phyloP scores from a whole-genome alignment of 768 basidiomycete genomes.

The Glaciozyma antarctica region DNA sequence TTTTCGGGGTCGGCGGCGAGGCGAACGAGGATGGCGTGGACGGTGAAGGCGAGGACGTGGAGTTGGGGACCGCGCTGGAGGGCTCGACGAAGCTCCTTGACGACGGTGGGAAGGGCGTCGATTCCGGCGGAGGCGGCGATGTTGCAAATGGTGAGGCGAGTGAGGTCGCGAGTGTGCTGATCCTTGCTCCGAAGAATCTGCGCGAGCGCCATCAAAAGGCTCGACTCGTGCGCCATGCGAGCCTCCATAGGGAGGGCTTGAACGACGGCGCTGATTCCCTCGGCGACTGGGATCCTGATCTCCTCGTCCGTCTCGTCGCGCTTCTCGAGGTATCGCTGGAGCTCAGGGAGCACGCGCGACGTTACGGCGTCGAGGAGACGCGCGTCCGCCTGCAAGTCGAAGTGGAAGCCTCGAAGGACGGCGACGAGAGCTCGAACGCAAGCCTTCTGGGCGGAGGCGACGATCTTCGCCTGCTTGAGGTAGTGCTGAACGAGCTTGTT shows the following conservation, averaged over 20 bases:
- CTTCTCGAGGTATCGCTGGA: slow-evolving; percentile 71
- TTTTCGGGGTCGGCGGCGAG: slow-evolving; percentile 42
- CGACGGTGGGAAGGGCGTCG: slow-evolving; percentile 57
- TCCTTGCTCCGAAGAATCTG: slow-evolving; percentile 88
- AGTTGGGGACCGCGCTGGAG: slow-evolving; percentile 85
- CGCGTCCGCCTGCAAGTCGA: slow-evolving; percentile 57
- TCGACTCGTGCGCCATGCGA: slow-evolving; percentile 59
- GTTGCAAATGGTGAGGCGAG: slow-evolving; percentile 69
- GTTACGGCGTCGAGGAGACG: slow-evolving; percentile 31
- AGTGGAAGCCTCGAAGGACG: slow-evolving; percentile 82
- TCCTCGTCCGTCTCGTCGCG: slow-evolving; percentile 72
- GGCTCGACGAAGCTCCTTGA: slow-evolving; percentile 74
- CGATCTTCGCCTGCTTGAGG: slow-evolving; percentile 58
- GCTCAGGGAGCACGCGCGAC: slow-evolving; percentile 67
- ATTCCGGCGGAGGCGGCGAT: slow-evolving; percentile 67
- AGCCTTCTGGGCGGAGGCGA: slow-evolving; percentile 55
- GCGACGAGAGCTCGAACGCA: slow-evolving; percentile 77
- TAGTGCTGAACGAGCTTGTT: slow-evolving; percentile 70
- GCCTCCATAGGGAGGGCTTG: slow-evolving; percentile 59
- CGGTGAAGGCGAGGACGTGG: slow-evolving; percentile 76
- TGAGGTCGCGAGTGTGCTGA: slow-evolving; percentile 81
- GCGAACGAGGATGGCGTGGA: slow-evolving; percentile 71
- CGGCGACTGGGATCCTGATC: slow-evolving; percentile 75
- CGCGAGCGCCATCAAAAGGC: slow-evolving; percentile 70
- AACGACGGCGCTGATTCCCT: slow-evolving; percentile 78